A percentile compares a stretch with the other conserved stretches of the same genome.
phyloP scores from a whole-genome alignment of 1,284 basidiomycete genomes.

The Anthracocystis panici-leucophaei region DNA sequence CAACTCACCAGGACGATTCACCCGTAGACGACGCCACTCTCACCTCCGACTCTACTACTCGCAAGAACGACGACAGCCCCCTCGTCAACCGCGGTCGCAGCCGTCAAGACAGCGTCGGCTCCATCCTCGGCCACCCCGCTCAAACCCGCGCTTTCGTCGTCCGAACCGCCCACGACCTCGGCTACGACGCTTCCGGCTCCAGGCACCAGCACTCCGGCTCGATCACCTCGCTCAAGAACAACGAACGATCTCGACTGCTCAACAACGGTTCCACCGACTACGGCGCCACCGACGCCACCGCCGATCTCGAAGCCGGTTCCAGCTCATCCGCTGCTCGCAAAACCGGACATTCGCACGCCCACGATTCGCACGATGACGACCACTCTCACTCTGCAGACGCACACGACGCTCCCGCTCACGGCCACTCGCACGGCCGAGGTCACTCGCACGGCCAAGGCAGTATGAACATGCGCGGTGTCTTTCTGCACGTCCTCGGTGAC shows the following conservation, averaged over 20 bases:
- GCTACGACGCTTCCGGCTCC: slow-evolving; percentile 56
- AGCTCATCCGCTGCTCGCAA: slow-evolving; percentile 41
- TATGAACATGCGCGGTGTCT: slow-evolving; percentile 97
- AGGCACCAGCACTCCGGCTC: slow-evolving; percentile 41
- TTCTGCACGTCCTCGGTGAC: slow-evolving; percentile 95
- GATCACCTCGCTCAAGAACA: slow-evolving; percentile 21
- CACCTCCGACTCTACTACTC: background rate
- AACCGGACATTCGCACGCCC: slow-evolving; percentile 44
- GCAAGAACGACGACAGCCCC: slow-evolving; percentile 16
- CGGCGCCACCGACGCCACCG: slow-evolving; percentile 38
- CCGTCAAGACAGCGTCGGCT: slow-evolving; percentile 51
- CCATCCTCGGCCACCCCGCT: slow-evolving; percentile 84
- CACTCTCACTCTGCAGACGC: slow-evolving; percentile 55
- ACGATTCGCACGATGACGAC: slow-evolving; percentile 48
- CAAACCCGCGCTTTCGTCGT: slow-evolving; percentile 88
- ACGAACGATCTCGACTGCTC: slow-evolving; percentile 35
- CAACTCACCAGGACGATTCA: slow-evolving; percentile 19
- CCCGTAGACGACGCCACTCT: slow-evolving; percentile 11
- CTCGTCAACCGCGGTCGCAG: slow-evolving; percentile 27
- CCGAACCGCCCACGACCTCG: slow-evolving; percentile 84
- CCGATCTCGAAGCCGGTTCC: slow-evolving; percentile 51
- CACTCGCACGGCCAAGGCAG: slow-evolving; percentile 73
- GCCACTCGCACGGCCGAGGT: slow-evolving; percentile 75
- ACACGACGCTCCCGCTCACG: slow-evolving; percentile 68
- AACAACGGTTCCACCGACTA: slow-evolving; percentile 37